Conservation (phyloP, 768 basidiomycete genomes). For the Macrocybe gigantea region DNA sequence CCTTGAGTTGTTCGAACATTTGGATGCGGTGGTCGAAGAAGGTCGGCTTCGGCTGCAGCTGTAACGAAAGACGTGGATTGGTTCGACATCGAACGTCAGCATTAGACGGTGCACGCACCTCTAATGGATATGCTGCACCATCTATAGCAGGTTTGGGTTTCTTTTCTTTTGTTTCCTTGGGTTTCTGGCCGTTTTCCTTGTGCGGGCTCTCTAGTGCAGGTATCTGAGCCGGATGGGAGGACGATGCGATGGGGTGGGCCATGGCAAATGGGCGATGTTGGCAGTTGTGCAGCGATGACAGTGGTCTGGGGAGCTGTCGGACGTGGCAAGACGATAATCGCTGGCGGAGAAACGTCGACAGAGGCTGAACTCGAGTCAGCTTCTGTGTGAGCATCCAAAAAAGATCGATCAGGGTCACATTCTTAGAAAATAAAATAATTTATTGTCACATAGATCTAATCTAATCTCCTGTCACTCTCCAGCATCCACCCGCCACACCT, state of each 20-base stretch:
- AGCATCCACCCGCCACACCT: slow-evolving; percentile 79
- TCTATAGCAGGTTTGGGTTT: slow-evolving; percentile 31
- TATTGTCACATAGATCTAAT: not conserved
- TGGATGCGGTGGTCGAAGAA: slow-evolving; percentile 89
- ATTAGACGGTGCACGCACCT: slow-evolving; percentile 36
- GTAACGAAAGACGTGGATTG: slow-evolving; percentile 7
- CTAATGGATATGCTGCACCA: slow-evolving; percentile 50
- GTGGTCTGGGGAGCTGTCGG: slow-evolving; percentile 7
- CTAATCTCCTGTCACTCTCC: slow-evolving; percentile 24
- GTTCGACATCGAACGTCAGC: not conserved
- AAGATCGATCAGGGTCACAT: slow-evolving; percentile 32
- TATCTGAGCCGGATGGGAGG: slow-evolving; percentile 45
- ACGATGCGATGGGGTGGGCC: slow-evolving; percentile 49
- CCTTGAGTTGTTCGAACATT: slow-evolving; percentile 84
- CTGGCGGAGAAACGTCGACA: slow-evolving; percentile 24
- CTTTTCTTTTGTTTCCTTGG: slow-evolving; percentile 35
- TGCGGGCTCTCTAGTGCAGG: slow-evolving; percentile 41
- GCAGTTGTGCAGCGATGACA: slow-evolving; percentile 9
- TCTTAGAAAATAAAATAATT: no score
- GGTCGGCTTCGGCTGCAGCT: slow-evolving; percentile 79
- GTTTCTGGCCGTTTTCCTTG: slow-evolving; percentile 16
- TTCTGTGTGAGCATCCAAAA: slow-evolving; percentile 27
- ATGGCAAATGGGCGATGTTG: slow-evolving; percentile 29
- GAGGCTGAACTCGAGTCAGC: slow-evolving; percentile 25
- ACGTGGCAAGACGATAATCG: slow-evolving; percentile 28